Evolutionary conservation across 2,329 filamentous ascomycete species (phyloP), one percentile per base, ranked within the genome.

Genomic region (Tolypocladium capitatum): DNA sequence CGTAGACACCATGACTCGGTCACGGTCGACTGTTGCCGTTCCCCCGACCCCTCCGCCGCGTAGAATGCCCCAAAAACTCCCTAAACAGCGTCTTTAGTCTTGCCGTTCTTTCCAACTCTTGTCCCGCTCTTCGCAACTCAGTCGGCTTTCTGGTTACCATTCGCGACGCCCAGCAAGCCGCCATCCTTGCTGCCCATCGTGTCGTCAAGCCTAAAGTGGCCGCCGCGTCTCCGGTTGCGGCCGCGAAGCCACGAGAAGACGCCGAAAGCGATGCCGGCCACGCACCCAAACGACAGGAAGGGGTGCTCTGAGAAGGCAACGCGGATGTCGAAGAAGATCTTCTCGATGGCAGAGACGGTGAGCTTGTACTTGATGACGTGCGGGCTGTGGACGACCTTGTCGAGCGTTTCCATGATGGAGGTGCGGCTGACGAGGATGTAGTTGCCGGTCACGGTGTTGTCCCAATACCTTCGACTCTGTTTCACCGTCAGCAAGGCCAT

Each of bases 381-480:
- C 44, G 83, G 83, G 44, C 75, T 78, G 24, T 77, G 71, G 10
- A 84, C 78, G 51, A 88, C 75, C 61, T 86, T 84, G 57, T 78
- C 77, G 47, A 90, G 72, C 14, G 89, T 94, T 67, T 95, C 90
- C 52, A 95, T 79, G 60, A 96, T 95, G 4, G 86, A 89, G 4
- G 88, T 91, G 52, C 92, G 84, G 27, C 85, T 92, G 47, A 90
- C 84, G 56, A 90, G 82, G 60, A 98, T 97, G 52, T 84, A 79
- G 65, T 92, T 91, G 55, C 90, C 91, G 3, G 87, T 92, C 51
- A 84, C 83, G 43, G 90, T 95, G 31, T 76, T 80, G 62, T 98
- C 92, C 92, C 92, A 98, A 70, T 94, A 98, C 54, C 85, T 82
- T 57, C 86, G 89, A 69, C 87, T 89, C 87, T 94, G 59, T 50